Percentiles rank a stretch among this genome's conserved stretches.
Conservation (phyloP, 2,329 filamentous ascomycete genomes). For the Dactylellina leptospora region DNA sequence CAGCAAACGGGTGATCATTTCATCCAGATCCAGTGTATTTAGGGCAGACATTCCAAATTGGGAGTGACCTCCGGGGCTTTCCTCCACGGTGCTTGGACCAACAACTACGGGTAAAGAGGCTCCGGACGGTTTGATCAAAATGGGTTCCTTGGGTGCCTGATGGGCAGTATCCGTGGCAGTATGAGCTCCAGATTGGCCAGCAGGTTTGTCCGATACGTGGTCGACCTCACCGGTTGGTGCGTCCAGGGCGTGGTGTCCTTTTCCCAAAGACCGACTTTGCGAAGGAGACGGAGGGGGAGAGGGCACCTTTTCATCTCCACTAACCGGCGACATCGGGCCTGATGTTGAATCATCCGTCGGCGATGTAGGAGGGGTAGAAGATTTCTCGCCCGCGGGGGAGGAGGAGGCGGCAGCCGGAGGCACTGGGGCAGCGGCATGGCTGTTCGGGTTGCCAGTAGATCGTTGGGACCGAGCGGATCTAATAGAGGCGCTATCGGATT, state of each 20-base stretch:
- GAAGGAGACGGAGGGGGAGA: slow-evolving; percentile 56
- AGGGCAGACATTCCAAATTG: slow-evolving; percentile 84
- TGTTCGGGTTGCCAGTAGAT: slow-evolving; percentile 50
- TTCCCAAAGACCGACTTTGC: slow-evolving; percentile 56
- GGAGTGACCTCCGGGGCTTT: slow-evolving; percentile 63
- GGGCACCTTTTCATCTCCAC: slow-evolving; percentile 54
- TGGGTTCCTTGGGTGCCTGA: slow-evolving; percentile 83
- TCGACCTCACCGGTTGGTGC: slow-evolving; percentile 73
- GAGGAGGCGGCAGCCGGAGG: slow-evolving; percentile 39
- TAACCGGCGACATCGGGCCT: slow-evolving; percentile 47
- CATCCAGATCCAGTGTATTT: slow-evolving; percentile 92
- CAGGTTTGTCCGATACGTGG: slow-evolving; percentile 89
- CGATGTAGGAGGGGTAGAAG: slow-evolving; percentile 55
- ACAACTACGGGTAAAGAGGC: slow-evolving; percentile 72
- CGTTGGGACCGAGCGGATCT: slow-evolving; percentile 54
- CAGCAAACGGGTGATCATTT: slow-evolving; percentile 92
- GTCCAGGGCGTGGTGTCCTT: slow-evolving; percentile 57
- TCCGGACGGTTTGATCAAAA: slow-evolving; percentile 82
- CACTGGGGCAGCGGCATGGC: slow-evolving; percentile 8
- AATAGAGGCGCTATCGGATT: slow-evolving; percentile 54
- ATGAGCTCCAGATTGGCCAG: slow-evolving; percentile 70
- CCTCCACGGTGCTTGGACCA: slow-evolving; percentile 63
- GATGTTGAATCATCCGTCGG: slow-evolving; percentile 54
- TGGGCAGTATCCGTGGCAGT: slow-evolving; percentile 65
- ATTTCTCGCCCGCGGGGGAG: slow-evolving; percentile 50